Evolutionary conservation across 2,329 filamentous ascomycete genomes (phyloP).

Genomic region (Pseudocercospora cruenta): DNA sequence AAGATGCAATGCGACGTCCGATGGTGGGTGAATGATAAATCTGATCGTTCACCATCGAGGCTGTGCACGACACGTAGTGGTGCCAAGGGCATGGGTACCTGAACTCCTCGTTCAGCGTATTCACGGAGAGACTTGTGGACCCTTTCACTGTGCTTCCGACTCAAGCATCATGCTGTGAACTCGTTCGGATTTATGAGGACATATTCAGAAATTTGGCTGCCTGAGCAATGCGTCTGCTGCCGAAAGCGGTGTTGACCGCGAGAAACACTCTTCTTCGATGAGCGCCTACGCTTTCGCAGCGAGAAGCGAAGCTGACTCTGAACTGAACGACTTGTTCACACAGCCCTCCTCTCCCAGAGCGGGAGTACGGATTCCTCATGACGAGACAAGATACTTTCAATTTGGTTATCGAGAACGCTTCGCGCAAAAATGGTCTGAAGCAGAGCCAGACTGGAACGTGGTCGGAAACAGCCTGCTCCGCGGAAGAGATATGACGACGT

Average conservation of each 20-base stretch:
- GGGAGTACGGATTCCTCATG: too few relatives aligned
- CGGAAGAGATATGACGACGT: not conserved
- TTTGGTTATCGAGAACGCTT: too few relatives aligned
- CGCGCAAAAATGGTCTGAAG: too few relatives aligned
- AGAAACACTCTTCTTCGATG: too few relatives aligned
- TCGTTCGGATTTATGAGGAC: not conserved
- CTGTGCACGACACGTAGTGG: not conserved
- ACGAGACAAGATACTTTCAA: too few relatives aligned
- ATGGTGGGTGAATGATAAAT: not conserved
- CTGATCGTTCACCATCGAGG: not conserved
- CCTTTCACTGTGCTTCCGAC: not conserved
- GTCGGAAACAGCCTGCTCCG: not conserved
- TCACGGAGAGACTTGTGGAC: not conserved
- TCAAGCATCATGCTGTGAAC: not conserved
- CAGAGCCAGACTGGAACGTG: too few relatives aligned
- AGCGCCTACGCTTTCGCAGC: not conserved
- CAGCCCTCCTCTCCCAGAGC: too few relatives aligned
- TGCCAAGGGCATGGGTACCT: not conserved
- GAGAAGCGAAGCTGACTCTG: not conserved
- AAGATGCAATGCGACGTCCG: not conserved
- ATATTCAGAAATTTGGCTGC: not conserved
- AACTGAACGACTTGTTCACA: too few relatives aligned
- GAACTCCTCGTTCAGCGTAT: not conserved
- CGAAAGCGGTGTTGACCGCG: not conserved
- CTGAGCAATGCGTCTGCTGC: not conserved